A percentile compares a stretch with the other conserved stretches of the same genome.
These are phyloP conservation scores for Sporothrix curviconia DNA, from an alignment of 2,329 filamentous ascomycete genomes.

Conservation along the genomic window DNA sequence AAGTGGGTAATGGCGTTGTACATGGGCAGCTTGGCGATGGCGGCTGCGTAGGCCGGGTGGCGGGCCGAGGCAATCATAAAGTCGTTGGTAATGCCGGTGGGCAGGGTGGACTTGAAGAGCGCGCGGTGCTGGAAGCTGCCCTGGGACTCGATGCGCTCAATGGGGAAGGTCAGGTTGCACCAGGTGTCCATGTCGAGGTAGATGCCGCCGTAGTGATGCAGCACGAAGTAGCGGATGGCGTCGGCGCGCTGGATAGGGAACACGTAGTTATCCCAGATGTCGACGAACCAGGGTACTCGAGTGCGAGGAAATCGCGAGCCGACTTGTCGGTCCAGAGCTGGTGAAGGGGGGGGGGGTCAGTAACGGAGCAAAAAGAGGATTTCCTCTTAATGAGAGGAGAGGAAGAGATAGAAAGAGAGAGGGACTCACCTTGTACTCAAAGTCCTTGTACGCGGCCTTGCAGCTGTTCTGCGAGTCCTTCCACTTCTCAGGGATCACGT, in stretches of 20 bases:
- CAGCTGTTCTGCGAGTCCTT: conserved; percentile 23
- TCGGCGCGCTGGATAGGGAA: conserved; percentile 74
- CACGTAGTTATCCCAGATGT: conserved; percentile 66
- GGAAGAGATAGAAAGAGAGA: neutral
- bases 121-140: conserved; percentile 4
- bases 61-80: conserved; percentile 67
- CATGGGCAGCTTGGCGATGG: conserved; percentile 57
- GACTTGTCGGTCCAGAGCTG: conserved; percentile 71
- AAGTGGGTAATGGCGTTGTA: conserved; percentile 53
- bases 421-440: conserved; percentile 24
- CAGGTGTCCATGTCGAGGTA: conserved; percentile 68
- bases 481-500: conserved; percentile 24
- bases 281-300: conserved; percentile 70
- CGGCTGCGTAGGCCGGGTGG: conserved; percentile 67
- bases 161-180: conserved; percentile 23
- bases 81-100: conserved; percentile 76
- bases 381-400: too few species aligned
- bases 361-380: too few species aligned
- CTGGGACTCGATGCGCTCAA: conserved; percentile 25
- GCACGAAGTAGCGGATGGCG: conserved; percentile 71
- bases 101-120: conserved; percentile 42
- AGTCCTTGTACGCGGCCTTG: conserved; percentile 22
- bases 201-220: conserved; percentile 70
- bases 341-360: too few species aligned
- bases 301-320: conserved; percentile 63